Percentiles rank a stretch among this genome's conserved stretches.
Evolutionary conservation across 2,329 filamentous ascomycete species (phyloP).

Genomic region (Trichoderma sp.): DNA sequence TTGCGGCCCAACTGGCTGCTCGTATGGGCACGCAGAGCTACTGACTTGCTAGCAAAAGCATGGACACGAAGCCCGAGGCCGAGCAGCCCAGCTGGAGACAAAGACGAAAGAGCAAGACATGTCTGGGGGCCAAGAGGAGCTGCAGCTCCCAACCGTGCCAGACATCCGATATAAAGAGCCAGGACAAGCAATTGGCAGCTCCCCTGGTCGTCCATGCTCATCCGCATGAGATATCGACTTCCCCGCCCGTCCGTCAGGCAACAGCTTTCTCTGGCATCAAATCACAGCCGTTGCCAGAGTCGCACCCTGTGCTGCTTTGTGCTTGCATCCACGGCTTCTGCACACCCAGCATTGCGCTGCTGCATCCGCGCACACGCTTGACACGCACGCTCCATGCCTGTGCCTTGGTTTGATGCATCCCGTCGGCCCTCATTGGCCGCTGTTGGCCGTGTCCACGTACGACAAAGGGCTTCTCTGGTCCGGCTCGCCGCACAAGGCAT

Average conservation of each 20-base stretch:
- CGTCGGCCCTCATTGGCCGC: background rate
- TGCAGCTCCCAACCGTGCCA: too few species aligned
- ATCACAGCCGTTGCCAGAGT: background rate
- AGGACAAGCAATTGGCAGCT: background rate
- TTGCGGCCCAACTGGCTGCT: too few species aligned
- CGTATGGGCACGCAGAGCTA: too few species aligned
- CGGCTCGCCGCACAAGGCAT: constrained; percentile 3
- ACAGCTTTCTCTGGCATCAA: background rate
- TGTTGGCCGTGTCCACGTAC: constrained; percentile 7
- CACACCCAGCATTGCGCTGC: background rate
- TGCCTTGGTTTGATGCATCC: constrained; percentile 9
- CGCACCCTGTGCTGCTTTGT: background rate
- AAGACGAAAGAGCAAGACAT: background rate
- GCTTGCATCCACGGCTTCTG: background rate
- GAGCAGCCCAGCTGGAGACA: background rate
- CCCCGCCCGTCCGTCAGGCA: constrained; percentile 17
- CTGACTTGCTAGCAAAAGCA: too few species aligned
- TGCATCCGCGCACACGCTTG: constrained; percentile 7
- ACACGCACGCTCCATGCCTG: constrained; percentile 13
- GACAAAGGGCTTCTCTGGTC: constrained; percentile 3
- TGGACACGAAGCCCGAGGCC: too few species aligned
- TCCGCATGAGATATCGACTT: background rate
- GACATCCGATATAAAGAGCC: too few species aligned
- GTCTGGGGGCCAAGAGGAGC: background rate
- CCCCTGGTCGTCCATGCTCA: too few species aligned